Conservation (phyloP, 83 land plant species). For the Diphasiastrum complanatum region DNA sequence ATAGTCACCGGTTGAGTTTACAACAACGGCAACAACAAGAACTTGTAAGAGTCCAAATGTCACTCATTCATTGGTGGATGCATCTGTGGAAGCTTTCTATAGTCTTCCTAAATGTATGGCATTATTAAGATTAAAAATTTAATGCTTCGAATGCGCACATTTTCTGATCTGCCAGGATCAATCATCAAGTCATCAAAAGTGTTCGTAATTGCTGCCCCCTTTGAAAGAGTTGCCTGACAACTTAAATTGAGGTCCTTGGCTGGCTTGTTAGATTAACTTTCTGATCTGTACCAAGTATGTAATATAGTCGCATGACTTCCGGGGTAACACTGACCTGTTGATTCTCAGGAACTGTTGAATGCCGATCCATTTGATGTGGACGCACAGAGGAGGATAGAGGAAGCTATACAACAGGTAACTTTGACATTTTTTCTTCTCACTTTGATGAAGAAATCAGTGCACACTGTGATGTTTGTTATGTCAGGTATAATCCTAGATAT, state of each 20-base stretch:
- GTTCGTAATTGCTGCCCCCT: background rate
- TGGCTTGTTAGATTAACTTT: too few species aligned
- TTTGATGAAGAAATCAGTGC: background rate
- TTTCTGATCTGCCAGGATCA: background rate
- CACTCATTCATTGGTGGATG: background rate
- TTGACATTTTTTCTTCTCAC: background rate
- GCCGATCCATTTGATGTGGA: slow-evolving; percentile 98
- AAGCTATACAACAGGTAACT: slow-evolving; percentile 72
- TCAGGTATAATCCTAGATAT: background rate
- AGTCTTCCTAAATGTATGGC: background rate
- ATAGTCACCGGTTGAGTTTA: slow-evolving; percentile 21
- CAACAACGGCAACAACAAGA: slow-evolving; percentile 27
- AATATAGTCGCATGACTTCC: too few species aligned
- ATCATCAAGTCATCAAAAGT: background rate
- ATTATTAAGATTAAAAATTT: background rate
- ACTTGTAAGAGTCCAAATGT: slow-evolving; percentile 28
- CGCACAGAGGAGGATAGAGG: slow-evolving; percentile 92
- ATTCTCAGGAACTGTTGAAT: slow-evolving; percentile 67
- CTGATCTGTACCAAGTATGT: too few species aligned
- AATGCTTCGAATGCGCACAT: background rate
- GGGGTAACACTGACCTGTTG: too few species aligned
- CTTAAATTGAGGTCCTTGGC: too few species aligned
- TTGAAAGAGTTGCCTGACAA: slow-evolving; percentile 2
- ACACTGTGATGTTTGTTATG: background rate
- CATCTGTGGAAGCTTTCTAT: background rate